Evolutionary conservation across 371 early-diverging fungal species (phyloP).

Genomic region (Mortierella sp.): DNA sequence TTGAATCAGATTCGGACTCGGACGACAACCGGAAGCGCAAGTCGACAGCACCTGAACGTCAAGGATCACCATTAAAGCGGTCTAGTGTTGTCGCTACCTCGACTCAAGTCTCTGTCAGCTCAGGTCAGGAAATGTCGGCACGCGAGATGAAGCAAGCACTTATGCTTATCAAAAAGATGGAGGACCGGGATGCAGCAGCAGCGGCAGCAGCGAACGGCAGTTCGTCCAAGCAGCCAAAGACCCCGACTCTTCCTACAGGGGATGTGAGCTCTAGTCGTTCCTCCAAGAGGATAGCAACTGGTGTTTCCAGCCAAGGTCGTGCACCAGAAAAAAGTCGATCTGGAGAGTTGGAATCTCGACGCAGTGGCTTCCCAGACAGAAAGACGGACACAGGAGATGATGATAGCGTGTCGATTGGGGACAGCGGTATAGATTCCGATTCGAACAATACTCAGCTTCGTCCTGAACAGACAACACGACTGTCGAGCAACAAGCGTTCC

Average conservation of each 20-base stretch:
- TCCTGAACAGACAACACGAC: slow-evolving; percentile 11
- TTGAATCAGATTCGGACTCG: slow-evolving; percentile 36
- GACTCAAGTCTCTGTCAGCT: neutral
- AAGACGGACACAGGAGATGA: slow-evolving; percentile 20
- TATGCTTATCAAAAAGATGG: slow-evolving; percentile 41
- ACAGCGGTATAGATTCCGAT: slow-evolving; percentile 49
- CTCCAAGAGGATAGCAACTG: neutral
- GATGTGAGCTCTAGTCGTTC: neutral
- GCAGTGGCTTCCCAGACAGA: neutral
- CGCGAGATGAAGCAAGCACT: slow-evolving; percentile 45
- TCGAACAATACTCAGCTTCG: slow-evolving; percentile 30
- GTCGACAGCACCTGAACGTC: slow-evolving; percentile 12
- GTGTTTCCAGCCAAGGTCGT: neutral
- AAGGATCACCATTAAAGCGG: slow-evolving; percentile 27
- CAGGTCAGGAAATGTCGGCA: slow-evolving; percentile 30
- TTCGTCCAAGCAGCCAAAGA: slow-evolving; percentile 10
- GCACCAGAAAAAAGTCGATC: slow-evolving; percentile 19
- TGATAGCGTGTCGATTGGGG: slow-evolving; percentile 43
- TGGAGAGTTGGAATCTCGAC: slow-evolving; percentile 2
- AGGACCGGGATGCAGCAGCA: slow-evolving; percentile 31
- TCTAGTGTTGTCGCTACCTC: neutral
- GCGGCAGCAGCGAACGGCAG: slow-evolving; percentile 4
- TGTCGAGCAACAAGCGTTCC: slow-evolving; percentile 18
- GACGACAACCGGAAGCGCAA: slow-evolving; percentile 44
- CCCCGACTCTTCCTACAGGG: slow-evolving; percentile 1